These are phyloP conservation scores for Penicillium digitatum DNA, from an alignment of 2,329 filamentous ascomycete species.

Conservation along the genomic window DNA sequence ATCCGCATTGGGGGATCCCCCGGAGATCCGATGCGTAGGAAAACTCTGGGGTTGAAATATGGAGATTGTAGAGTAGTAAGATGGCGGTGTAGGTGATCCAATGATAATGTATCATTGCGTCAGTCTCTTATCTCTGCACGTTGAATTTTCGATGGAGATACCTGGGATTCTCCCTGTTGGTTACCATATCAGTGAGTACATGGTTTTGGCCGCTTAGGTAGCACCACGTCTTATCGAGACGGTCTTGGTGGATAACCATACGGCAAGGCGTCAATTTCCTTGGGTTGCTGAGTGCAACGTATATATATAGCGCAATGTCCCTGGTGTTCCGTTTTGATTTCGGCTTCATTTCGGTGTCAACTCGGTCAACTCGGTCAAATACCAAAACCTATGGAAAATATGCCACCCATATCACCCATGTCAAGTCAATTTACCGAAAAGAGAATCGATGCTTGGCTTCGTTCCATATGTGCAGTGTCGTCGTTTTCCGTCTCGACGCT, in stretches of 20 bases:
- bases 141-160: not conserved
- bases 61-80: slow-evolving; percentile 18
- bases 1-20: slow-evolving; percentile 14
- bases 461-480: slow-evolving; percentile 14
- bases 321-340: not conserved
- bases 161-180: slow-evolving; percentile 1
- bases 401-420: not conserved
- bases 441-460: not conserved
- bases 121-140: slow-evolving; percentile 5
- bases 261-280: slow-evolving; percentile 2
- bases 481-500: slow-evolving; percentile 15
- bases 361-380: not conserved
- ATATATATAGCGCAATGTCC: slow-evolving; percentile 16
- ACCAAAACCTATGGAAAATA: not conserved
- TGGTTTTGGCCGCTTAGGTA: slow-evolving; percentile 9
- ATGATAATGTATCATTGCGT: not conserved
- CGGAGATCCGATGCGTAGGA: slow-evolving; percentile 8
- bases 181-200: slow-evolving; percentile 5
- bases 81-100: slow-evolving; percentile 10
- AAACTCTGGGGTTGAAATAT: slow-evolving; percentile 22
- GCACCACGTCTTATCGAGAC: slow-evolving; percentile 28
- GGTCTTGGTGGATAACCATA: slow-evolving; percentile 22
- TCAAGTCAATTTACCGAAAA: not conserved
- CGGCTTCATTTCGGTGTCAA: not conserved
- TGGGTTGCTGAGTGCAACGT: not conserved